Conservation (phyloP, 2,329 filamentous ascomycete genomes). For the Nemania sp. region DNA sequence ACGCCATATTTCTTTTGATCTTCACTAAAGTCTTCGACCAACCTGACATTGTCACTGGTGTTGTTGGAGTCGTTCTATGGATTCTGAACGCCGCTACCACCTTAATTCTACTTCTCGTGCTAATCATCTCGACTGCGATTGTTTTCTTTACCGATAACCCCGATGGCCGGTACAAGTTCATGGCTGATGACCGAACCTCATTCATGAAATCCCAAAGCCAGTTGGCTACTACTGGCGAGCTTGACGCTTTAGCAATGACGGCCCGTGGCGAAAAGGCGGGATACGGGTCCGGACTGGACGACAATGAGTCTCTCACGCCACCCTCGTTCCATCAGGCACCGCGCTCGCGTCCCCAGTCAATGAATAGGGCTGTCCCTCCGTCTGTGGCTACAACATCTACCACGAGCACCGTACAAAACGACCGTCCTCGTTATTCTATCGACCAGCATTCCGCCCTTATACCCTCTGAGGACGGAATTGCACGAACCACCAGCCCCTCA, state of each 20-base stretch:
- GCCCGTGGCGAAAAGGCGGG: slow-evolving; percentile 82
- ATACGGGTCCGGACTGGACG: slow-evolving; percentile 69
- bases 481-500: slow-evolving; percentile 48
- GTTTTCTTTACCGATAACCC: slow-evolving; percentile 93
- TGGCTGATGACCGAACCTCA: slow-evolving; percentile 94
- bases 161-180: slow-evolving; percentile 93
- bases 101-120: slow-evolving; percentile 83
- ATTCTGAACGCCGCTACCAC: slow-evolving; percentile 87
- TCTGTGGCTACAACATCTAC: slow-evolving; percentile 38
- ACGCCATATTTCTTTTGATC: slow-evolving; percentile 87
- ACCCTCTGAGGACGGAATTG: slow-evolving; percentile 15
- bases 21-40: slow-evolving; percentile 90
- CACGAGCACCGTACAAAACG: slow-evolving; percentile 44
- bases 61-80: slow-evolving; percentile 91
- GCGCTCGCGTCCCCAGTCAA: slow-evolving; percentile 47
- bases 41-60: slow-evolving; percentile 84
- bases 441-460: slow-evolving; percentile 58
- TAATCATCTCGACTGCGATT: slow-evolving; percentile 78
- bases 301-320: slow-evolving; percentile 75
- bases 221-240: slow-evolving; percentile 80
- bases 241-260: slow-evolving; percentile 89
- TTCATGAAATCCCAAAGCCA: slow-evolving; percentile 97
- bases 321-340: slow-evolving; percentile 64
- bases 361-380: slow-evolving; percentile 27
- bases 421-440: slow-evolving; percentile 58